Conservation (phyloP, 78 protist genomes). For the Isochrysis galbana region DNA sequence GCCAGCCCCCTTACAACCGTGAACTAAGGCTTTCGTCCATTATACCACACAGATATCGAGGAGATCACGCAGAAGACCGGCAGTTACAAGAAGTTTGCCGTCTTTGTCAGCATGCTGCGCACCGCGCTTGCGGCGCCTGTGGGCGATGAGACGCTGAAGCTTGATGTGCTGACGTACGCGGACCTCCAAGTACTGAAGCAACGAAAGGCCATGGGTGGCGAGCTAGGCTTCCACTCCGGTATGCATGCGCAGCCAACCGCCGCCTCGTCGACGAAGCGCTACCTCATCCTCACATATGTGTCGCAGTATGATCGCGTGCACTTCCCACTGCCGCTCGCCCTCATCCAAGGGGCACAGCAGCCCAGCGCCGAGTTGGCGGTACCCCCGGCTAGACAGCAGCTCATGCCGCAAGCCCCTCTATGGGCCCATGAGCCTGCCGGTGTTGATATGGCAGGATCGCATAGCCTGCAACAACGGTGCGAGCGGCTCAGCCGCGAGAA, state of each 20-base stretch:
- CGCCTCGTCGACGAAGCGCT: constrained; percentile 2
- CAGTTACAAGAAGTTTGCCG: constrained; percentile 1
- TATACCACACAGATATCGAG: constrained; percentile 17
- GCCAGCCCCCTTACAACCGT: neutral
- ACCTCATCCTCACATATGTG: constrained; percentile 46
- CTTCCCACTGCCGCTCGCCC: constrained; percentile 34
- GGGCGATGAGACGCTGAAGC: neutral
- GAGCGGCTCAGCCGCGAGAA: too few relatives aligned
- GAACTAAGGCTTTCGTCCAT: neutral
- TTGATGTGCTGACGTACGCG: constrained; percentile 37
- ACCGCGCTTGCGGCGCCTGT: neutral
- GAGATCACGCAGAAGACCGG: constrained; percentile 51
- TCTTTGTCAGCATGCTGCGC: constrained; percentile 36
- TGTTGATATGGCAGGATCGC: too few relatives aligned
- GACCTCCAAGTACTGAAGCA: constrained; percentile 14
- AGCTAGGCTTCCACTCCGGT: too few relatives aligned
- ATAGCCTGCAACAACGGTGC: too few relatives aligned
- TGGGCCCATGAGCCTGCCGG: too few relatives aligned
- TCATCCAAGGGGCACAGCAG: too few relatives aligned
- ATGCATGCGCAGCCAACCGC: too few relatives aligned
- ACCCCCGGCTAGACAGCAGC: too few relatives aligned
- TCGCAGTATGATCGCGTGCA: constrained; percentile 42
- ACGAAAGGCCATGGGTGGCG: too few relatives aligned
- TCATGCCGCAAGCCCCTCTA: too few relatives aligned
- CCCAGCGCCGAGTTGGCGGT: too few relatives aligned